Percentiles rank a stretch among this genome's conserved stretches.
Evolutionary conservation across 2,329 filamentous ascomycete genomes (phyloP).

Genomic region (Aspergillus nomiae): DNA sequence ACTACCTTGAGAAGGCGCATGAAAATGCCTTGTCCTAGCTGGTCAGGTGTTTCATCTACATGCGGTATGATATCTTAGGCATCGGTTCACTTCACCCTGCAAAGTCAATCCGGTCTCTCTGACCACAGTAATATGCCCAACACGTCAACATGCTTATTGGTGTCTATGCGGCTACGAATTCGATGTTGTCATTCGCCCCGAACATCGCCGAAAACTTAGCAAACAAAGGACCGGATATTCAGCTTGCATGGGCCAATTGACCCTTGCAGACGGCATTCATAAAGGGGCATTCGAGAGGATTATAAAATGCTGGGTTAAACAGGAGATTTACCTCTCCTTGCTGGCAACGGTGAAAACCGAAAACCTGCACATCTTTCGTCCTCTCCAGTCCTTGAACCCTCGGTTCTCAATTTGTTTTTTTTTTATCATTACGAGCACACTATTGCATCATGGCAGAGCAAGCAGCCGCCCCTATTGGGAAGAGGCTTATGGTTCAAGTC

Average conservation of each 20-base stretch:
- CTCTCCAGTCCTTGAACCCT: background rate
- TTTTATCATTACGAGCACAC: background rate
- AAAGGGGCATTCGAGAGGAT: background rate
- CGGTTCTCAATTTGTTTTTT: background rate
- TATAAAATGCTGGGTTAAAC: background rate
- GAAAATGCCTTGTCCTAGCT: background rate
- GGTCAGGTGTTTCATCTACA: background rate
- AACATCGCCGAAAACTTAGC: background rate
- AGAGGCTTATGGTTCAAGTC: slow-evolving; percentile 12
- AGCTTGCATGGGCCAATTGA: background rate
- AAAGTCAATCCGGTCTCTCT: background rate
- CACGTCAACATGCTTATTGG: background rate
- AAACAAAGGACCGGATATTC: background rate
- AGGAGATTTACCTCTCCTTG: background rate
- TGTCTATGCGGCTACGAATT: background rate
- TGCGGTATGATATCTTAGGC: background rate
- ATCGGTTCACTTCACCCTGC: background rate
- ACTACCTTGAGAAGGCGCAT: background rate
- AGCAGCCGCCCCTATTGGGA: background rate
- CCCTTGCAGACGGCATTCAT: background rate
- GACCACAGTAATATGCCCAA: background rate
- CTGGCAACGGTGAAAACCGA: background rate
- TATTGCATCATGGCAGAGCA: background rate
- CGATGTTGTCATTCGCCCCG: background rate
- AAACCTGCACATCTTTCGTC: background rate